Base-by-base conservation (phyloP, 2,329 filamentous ascomycete species). In the Verticillium dahliae region DNA sequence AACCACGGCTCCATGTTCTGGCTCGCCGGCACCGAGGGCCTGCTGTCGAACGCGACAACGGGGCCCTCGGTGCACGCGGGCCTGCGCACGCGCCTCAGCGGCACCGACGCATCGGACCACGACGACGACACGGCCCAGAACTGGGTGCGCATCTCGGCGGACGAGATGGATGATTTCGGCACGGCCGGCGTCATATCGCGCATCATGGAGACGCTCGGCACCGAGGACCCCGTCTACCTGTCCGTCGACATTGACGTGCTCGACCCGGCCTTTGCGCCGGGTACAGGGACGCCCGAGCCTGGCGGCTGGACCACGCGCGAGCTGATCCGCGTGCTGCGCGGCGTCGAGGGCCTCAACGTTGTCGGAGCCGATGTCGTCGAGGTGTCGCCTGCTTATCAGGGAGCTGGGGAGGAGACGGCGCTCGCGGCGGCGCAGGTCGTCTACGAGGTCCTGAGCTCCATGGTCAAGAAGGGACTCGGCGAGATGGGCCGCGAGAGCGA, bases 1-100 rank as follows among this genome's bases (percentile, higher is more conserved):
- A 96, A 88, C 70, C 92, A 97, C 74, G 92, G 93, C 4, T 91
- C 86, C 67, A 95, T 96, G 87, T 96, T 96, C 81, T 94, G 91
- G 89, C 84, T 94, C 67, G 92, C 92, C 6, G 87, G 88, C 57
- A 86, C 87, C 35, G 92, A 96, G 73, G 91, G 90, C 0, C 78
- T 97, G 33, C 87, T 96, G 62, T 81, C 85, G 63, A 93, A 94
- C 73, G 78, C 80, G 14, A 88, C 85, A 0, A 85, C 83, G 9
- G 85, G 86, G 10, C 89, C 86, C 0, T 90, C 86, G 27, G 90
- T 95, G 6, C 92, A 97, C 73, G 92, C 91, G 0, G 92, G 92
- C 1, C 79, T 96, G 58, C 87, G 92, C 55, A 96, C 91, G 0
- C 82, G 91, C 1, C 80, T 97, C 5, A 86, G 85, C 0, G 88